Percentiles rank a stretch among this genome's conserved stretches.
These are phyloP conservation scores for Kodamaea sp. DNA, from an alignment of 1,139 yeast genomes.

Conservation along the genomic window DNA sequence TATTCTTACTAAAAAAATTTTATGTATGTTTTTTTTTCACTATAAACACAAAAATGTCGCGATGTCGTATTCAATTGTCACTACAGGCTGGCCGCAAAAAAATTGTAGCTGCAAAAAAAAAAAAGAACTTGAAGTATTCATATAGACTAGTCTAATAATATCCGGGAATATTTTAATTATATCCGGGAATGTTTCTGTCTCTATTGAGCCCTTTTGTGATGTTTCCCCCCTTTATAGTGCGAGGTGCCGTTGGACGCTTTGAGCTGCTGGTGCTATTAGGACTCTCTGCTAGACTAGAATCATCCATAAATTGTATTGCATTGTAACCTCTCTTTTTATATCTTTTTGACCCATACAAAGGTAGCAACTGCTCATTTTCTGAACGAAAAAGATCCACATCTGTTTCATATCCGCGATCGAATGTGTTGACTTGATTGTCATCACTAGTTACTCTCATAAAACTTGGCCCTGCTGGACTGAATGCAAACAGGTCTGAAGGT, in stretches of 20 bases:
- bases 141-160: too few relatives aligned
- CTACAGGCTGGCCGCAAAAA: background rate
- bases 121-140: too few relatives aligned
- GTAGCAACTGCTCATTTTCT: conserved; percentile 34
- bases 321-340: conserved; percentile 16
- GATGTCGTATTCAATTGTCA: conserved; percentile 4
- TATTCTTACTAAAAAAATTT: too few relatives aligned
- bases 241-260: conserved; percentile 15
- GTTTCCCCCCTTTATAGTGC: conserved; percentile 23
- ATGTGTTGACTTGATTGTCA: conserved; percentile 20
- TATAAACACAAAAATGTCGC: too few relatives aligned
- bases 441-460: conserved; percentile 40
- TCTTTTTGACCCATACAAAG: conserved; percentile 20
- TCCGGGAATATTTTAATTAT: too few relatives aligned
- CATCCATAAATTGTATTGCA: conserved; percentile 2
- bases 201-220: conserved; percentile 27
- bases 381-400: conserved; percentile 37
- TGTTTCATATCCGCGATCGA: conserved; percentile 45
- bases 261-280: background rate
- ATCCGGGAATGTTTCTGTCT: conserved; percentile 34
- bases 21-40: too few relatives aligned
- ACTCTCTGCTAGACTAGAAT: background rate
- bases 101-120: too few relatives aligned
- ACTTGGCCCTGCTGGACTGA: conserved; percentile 25
- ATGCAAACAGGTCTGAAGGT: conserved; percentile 11